phyloP scores from a whole-genome alignment of 345 rosid species.

The Hibiscus syriacus region DNA sequence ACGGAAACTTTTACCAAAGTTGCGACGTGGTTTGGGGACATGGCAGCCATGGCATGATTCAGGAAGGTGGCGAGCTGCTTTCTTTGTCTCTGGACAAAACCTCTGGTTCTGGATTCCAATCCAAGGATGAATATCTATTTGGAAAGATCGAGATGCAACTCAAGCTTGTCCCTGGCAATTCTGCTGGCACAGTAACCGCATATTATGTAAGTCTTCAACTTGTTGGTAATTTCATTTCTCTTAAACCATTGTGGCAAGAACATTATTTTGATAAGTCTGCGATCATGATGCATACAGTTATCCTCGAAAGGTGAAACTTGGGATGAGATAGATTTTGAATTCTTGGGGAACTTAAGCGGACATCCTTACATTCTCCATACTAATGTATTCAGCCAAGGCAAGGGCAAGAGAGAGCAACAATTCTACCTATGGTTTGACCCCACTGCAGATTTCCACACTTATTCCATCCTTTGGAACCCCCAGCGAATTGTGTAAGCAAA shows the following conservation, averaged over 20 bases:
- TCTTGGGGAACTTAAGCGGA: not conserved
- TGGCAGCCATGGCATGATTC: not conserved
- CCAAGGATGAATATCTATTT: constrained; percentile 14
- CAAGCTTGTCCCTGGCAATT: constrained; percentile 22
- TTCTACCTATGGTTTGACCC: constrained; percentile 3
- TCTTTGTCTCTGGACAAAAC: constrained; percentile 14
- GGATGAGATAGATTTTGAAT: constrained; percentile 1
- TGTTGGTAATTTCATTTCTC: not conserved
- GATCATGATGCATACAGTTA: not conserved
- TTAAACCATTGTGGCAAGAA: too few species aligned
- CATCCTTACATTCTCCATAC: not conserved
- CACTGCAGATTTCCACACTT: not conserved
- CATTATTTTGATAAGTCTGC: too few species aligned
- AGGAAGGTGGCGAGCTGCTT: not conserved
- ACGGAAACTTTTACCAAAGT: not conserved
- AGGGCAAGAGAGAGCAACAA: not conserved
- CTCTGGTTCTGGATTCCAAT: constrained; percentile 19
- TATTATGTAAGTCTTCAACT: constrained; percentile 8
- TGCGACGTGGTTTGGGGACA: not conserved
- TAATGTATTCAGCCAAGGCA: not conserved
- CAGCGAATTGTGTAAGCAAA: not conserved
- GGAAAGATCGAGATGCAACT: constrained; percentile 1
- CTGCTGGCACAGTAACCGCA: constrained; percentile 25
- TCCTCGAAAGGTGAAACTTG: not conserved
- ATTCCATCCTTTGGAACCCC: not conserved